These are phyloP conservation scores for Suhomyces canberraensis DNA, from an alignment of 805 yeast species.

Conservation along the genomic window DNA sequence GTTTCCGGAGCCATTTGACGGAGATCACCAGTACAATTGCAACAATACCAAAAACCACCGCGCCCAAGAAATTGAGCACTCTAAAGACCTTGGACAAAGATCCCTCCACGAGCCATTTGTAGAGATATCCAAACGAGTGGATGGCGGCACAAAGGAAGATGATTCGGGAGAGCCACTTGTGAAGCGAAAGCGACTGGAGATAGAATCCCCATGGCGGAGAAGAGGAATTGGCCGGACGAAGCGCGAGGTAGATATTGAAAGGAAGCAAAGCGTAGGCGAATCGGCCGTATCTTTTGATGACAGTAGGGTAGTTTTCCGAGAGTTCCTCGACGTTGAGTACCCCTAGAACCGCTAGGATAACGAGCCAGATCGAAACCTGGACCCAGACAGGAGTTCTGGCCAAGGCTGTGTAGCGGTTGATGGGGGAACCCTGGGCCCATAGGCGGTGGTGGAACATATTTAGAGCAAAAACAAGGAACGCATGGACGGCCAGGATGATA, in stretches of 20 bases:
- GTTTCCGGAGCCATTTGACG: constrained; percentile 46
- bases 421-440: constrained; percentile 34
- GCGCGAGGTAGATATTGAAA: constrained; percentile 50
- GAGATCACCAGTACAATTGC: constrained; percentile 43
- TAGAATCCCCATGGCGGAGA: constrained; percentile 39
- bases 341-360: constrained; percentile 26
- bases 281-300: constrained; percentile 61
- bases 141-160: constrained; percentile 42
- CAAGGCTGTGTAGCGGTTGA: background rate
- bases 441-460: constrained; percentile 28
- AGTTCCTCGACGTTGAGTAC: constrained; percentile 31
- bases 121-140: constrained; percentile 54
- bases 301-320: constrained; percentile 30
- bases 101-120: constrained; percentile 45
- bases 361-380: constrained; percentile 33
- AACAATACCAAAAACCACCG: constrained; percentile 37
- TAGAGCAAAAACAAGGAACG: constrained; percentile 30
- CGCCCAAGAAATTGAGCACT: constrained; percentile 50
- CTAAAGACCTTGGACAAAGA: constrained; percentile 32
- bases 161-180: constrained; percentile 69
- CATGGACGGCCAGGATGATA: constrained; percentile 38
- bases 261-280: constrained; percentile 58
- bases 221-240: constrained; percentile 46
- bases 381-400: constrained; percentile 28
- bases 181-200: constrained; percentile 52